phyloP scores from a whole-genome alignment of 1,139 yeast species.

The Candida tropicalis region DNA sequence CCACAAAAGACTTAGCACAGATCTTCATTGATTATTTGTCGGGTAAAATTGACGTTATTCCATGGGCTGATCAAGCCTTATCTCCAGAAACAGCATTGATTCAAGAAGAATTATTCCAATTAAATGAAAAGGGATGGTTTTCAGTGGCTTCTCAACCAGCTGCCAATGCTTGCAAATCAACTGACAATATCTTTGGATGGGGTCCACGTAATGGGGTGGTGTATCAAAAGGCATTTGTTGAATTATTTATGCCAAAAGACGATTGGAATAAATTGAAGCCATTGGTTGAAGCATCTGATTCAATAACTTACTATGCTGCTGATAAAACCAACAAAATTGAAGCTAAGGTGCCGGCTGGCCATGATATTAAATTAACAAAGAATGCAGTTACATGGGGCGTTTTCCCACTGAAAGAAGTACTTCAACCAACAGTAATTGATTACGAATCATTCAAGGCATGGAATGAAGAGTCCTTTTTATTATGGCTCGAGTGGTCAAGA shows the following conservation, averaged over 20 bases:
- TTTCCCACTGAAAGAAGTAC: constrained; percentile 81
- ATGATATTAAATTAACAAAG: constrained; percentile 34
- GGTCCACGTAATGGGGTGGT: constrained; percentile 91
- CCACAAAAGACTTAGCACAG: constrained; percentile 61
- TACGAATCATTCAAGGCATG: constrained; percentile 88
- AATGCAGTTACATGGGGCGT: constrained; percentile 97
- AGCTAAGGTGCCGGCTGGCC: constrained; percentile 53
- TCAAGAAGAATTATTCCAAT: constrained; percentile 82
- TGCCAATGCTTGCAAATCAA: constrained; percentile 71
- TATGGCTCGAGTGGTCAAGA: constrained; percentile 92
- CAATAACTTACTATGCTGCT: constrained; percentile 73
- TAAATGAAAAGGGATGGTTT: constrained; percentile 77
- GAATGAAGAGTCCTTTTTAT: constrained; percentile 90
- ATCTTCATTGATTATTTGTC: constrained; percentile 76
- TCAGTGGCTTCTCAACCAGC: constrained; percentile 97
- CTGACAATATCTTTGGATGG: constrained; percentile 94
- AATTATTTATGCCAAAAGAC: constrained; percentile 78
- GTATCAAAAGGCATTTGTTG: constrained; percentile 90
- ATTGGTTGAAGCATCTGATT: constrained; percentile 36
- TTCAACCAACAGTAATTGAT: constrained; percentile 87
- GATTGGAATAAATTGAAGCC: constrained; percentile 69
- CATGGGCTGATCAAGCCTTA: constrained; percentile 88
- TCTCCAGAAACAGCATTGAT: constrained; percentile 90
- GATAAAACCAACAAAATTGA: constrained; percentile 59
- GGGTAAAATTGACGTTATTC: constrained; percentile 74